Base-by-base conservation (phyloP, 2,329 filamentous ascomycete genomes). In the Arthrobotrys sinensis region DNA sequence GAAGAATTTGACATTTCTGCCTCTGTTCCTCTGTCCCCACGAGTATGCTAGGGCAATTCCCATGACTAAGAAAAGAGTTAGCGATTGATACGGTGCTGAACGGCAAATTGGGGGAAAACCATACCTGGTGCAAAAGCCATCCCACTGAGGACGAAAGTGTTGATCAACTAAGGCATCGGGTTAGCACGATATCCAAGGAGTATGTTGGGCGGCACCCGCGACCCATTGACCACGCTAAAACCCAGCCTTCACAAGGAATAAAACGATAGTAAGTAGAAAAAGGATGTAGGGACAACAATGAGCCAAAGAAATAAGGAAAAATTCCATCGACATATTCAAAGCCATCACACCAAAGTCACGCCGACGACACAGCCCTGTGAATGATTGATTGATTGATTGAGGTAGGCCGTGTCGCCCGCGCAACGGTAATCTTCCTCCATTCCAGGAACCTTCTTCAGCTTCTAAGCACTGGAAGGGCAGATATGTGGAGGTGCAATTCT, bases 381-480 rank as follows among this genome's bases (percentile, higher is more conserved):
- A 73, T 66, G 73, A 77, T 66, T 77, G 66, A 77, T 76, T 75
- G 70, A 28, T 28, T 71, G 66, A 72, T 70, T 70, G 67, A 70
- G 55, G 43, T 60, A 52, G 60, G 66, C 66, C 60, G 12, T 53
- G 63, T 46, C 63, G 75, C 40, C 75, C 45, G 62, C 75, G 67
- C 66, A 60, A 64, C 60, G 53, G 75, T 55, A 67, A 78, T 78
- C 75, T 78, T 62, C 75, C 75, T 78, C 75, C 75, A 78, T 78
- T 78, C 75, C 75, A 78, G 75, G 75, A 78, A 78, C 75, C 75
- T 72, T 78, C 67, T 78, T 67, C 75, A 78, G 75, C 75, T 78
- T 78, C 75, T 78, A 78, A 78, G 75, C 75, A 78, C 75, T 78
- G 75, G 72, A 78, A 72, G 75, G 75, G 75, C 75, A 78, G 75